phyloP scores from a whole-genome alignment of 2,329 filamentous ascomycete genomes.

The Venturia nashicola region DNA sequence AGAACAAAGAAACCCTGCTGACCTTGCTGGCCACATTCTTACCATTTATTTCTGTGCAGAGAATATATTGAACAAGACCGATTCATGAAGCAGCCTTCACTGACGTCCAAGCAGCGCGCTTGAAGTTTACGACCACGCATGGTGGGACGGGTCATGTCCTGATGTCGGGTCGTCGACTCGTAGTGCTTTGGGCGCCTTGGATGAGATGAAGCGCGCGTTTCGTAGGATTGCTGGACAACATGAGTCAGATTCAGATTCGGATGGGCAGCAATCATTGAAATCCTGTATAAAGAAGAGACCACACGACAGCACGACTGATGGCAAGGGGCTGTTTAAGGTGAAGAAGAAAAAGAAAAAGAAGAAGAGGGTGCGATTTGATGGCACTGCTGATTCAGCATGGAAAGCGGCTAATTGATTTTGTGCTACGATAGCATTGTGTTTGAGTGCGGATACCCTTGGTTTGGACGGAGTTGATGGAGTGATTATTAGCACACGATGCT shows the following conservation, averaged over 20 bases:
- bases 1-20: conserved; percentile 3
- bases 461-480: not conserved
- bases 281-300: not conserved
- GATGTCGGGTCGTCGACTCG: not conserved
- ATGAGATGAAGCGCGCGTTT: not conserved
- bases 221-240: not conserved
- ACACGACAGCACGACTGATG: not conserved
- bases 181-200: not conserved
- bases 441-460: not conserved
- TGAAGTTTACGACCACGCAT: not conserved
- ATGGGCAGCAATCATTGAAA: not conserved
- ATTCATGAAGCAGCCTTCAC: not conserved
- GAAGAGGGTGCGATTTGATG: conserved; percentile 2
- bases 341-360: not conserved
- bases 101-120: not conserved
- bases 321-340: not conserved
- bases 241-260: not conserved
- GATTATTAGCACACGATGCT: not conserved
- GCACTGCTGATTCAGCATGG: conserved; percentile 1
- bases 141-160: not conserved
- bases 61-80: conserved; percentile 1
- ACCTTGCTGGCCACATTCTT: not conserved
- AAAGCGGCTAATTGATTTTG: not conserved
- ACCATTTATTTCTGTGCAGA: not conserved
- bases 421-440: not conserved